Base-by-base conservation (phyloP, 225 moss, liverwort and hornwort genomes). In the Anthoceros angustus region DNA sequence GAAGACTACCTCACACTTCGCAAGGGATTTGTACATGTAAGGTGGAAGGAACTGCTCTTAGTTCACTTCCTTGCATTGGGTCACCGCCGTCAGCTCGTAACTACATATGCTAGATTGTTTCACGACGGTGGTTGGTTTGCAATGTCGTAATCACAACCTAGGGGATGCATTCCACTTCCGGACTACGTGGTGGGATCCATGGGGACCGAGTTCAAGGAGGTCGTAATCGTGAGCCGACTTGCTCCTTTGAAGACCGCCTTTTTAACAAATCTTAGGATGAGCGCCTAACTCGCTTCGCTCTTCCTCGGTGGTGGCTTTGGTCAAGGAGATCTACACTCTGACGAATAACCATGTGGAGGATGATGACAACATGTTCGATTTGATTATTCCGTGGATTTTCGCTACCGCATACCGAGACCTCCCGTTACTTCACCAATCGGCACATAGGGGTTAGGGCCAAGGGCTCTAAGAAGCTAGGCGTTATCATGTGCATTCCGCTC, bases 281-380 rank as follows among this genome's bases (percentile, higher is more conserved):
- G 32, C 32, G 4, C 4, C 5, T 48, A 12, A 18, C 46, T 12
- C 5, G 12, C 14, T 48, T 1, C 18, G 3, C 12, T 5, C 2
- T 55, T 18, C 14, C 14, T 68, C 43, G 81, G 25, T 81, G 81
- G 81, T 77, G 81, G 77, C 72, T 81, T 38, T 81, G 81, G 81
- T 94, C 86, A 88, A 85, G 78, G 93, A 94, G 83, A 87, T 94
- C 43, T 94, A 94, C 69, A 88, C 84, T 5, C 77, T 94, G 75
- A 90, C 93, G 0, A 83, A 79, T 41, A 90, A 94, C 77, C 90
- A 94, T 43, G 93, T 94, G 63, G 93, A 90, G 68, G 93, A 94
- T 74, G 90, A 94, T 67, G 93, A 94, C 63, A 94, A 94, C 64
- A 94, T 94, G 93, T 90, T 94, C 67, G 75, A 90, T 94, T 94